Conservation (phyloP, 305 asterid genomes). For the Fraxinus angustifolia region DNA sequence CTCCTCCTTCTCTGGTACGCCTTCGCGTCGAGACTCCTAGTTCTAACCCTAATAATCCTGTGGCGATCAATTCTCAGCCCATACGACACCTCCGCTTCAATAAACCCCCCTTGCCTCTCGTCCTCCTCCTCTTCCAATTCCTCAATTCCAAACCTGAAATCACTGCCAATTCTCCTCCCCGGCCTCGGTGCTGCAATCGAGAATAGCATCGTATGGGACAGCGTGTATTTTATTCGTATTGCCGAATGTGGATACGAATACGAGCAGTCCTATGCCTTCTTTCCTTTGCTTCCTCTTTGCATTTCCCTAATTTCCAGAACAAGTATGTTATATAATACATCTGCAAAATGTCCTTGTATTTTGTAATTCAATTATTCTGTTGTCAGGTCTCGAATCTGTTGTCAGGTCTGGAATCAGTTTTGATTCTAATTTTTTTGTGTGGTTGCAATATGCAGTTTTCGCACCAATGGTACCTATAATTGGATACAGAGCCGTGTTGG, state of each 20-base stretch:
- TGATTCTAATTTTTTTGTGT: conserved; percentile 5
- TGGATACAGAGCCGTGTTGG: conserved; percentile 88
- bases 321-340: conserved; percentile 34
- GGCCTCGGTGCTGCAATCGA: conserved; percentile 54
- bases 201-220: conserved; percentile 87
- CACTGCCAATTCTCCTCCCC: conserved; percentile 45
- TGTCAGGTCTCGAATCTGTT: background rate
- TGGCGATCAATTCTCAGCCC: conserved; percentile 81
- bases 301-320: conserved; percentile 60
- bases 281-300: conserved; percentile 84
- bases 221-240: conserved; percentile 76
- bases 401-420: background rate
- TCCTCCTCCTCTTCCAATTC: conserved; percentile 22
- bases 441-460: conserved; percentile 51
- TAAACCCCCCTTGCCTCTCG: conserved; percentile 69
- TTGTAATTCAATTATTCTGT: background rate
- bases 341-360: background rate
- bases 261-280: conserved; percentile 85
- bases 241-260: conserved; percentile 93
- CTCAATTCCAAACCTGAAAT: conserved; percentile 18
- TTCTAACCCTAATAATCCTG: conserved; percentile 40
- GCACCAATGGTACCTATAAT: conserved; percentile 75
- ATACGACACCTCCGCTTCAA: conserved; percentile 86
- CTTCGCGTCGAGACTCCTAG: conserved; percentile 45
- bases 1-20: conserved; percentile 48